Conservation (phyloP, 2,329 filamentous ascomycete species). For the Cladobotryum mycophilum region DNA sequence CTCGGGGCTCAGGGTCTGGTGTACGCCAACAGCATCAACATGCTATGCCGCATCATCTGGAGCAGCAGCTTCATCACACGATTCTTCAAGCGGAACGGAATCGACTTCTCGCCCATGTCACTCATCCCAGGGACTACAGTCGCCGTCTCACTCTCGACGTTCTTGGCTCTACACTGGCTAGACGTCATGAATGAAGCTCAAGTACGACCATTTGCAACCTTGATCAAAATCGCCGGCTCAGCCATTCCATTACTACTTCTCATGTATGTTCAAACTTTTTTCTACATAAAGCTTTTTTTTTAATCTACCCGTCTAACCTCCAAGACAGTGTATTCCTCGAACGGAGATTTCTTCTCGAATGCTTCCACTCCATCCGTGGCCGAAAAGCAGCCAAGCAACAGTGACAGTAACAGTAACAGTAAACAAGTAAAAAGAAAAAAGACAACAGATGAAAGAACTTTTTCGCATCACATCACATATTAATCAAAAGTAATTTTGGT, state of each 20-base stretch:
- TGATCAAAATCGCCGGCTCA: slow-evolving; percentile 44
- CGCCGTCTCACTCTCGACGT: slow-evolving; percentile 22
- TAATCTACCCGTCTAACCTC: slow-evolving; percentile 18
- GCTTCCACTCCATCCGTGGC: slow-evolving; percentile 39
- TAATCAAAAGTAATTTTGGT: slow-evolving; percentile 90
- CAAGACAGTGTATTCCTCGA: slow-evolving; percentile 45
- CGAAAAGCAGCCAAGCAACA: slow-evolving; percentile 25
- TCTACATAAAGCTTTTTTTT: slow-evolving; percentile 17
- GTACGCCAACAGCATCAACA: slow-evolving; percentile 82
- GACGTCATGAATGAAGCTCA: slow-evolving; percentile 19
- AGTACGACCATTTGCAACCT: slow-evolving; percentile 23
- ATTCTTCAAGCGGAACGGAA: slow-evolving; percentile 51
- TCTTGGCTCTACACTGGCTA: slow-evolving; percentile 21
- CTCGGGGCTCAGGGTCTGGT: slow-evolving; percentile 78
- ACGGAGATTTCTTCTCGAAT: slow-evolving; percentile 46
- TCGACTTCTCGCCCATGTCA: slow-evolving; percentile 20
- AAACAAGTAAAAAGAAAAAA: slow-evolving; percentile 3
- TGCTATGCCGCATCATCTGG: slow-evolving; percentile 79
- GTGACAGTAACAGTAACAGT: slow-evolving; percentile 8
- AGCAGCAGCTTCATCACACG: slow-evolving; percentile 63
- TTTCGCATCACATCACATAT: neutral
- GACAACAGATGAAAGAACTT: neutral
- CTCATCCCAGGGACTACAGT: slow-evolving; percentile 25
- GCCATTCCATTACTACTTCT: slow-evolving; percentile 47
- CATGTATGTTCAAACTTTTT: slow-evolving; percentile 47